phyloP scores from a whole-genome alignment of 441 rosid genomes.

The Brassica hybrid region DNA sequence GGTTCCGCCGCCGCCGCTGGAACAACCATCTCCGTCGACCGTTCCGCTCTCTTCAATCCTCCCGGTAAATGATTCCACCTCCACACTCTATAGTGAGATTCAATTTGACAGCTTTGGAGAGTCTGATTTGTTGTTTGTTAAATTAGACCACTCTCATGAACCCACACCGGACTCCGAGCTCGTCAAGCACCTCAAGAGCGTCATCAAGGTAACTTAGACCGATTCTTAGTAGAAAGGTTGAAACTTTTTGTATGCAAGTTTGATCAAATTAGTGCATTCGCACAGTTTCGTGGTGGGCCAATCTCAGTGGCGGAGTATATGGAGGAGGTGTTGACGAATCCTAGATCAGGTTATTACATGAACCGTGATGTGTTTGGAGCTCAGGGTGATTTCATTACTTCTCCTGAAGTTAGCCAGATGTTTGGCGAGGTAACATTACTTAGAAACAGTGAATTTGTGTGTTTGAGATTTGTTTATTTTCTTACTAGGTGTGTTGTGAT shows the following conservation, averaged over 20 bases:
- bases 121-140: background rate
- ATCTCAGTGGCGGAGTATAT: conserved; percentile 91
- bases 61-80: conserved; percentile 46
- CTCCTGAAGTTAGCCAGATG: conserved; percentile 98
- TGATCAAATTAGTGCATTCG: background rate
- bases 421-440: conserved; percentile 73
- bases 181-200: conserved; percentile 85
- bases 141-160: conserved; percentile 73
- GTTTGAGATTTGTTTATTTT: too few relatives aligned
- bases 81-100: background rate
- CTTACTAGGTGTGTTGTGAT: conserved; percentile 9
- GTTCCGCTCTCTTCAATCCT: conserved; percentile 65
- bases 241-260: background rate
- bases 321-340: conserved; percentile 97
- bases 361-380: conserved; percentile 92
- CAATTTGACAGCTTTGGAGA: background rate
- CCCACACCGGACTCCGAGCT: conserved; percentile 68
- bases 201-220: conserved; percentile 61
- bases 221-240: background rate
- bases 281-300: conserved; percentile 92
- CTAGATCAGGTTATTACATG: conserved; percentile 87
- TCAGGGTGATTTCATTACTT: conserved; percentile 94
- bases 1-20: conserved; percentile 43
- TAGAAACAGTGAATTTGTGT: too few relatives aligned
- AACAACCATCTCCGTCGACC: conserved; percentile 70